phyloP scores from a whole-genome alignment of 2,329 filamentous ascomycete genomes.

The Sphaerulina vaccinii region DNA sequence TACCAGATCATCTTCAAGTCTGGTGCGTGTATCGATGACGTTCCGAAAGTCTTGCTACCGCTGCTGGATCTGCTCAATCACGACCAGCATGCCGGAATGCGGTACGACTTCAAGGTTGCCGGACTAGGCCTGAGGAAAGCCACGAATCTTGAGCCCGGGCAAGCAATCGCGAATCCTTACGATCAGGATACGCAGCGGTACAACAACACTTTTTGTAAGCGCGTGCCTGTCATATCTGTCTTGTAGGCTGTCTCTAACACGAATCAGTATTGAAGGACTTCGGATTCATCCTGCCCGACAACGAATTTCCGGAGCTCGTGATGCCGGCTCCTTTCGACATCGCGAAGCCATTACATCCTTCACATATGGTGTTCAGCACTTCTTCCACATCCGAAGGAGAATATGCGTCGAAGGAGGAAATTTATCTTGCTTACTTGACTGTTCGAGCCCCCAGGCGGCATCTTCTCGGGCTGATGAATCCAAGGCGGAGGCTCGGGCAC shows the following conservation, averaged over 20 bases:
- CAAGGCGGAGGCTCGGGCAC: background rate
- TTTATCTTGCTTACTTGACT: background rate
- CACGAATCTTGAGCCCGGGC: background rate
- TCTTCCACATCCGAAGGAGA: conserved; percentile 1
- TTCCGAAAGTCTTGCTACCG: conserved; percentile 8
- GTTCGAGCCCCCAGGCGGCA: conserved; percentile 8
- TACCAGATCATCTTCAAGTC: conserved; percentile 11
- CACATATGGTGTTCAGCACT: conserved; percentile 6
- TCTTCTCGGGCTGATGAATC: conserved; percentile 4
- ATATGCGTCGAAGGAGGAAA: conserved; percentile 6
- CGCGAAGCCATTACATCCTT: conserved; percentile 3
- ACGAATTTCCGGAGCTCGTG: conserved; percentile 4
- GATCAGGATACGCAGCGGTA: conserved; percentile 5
- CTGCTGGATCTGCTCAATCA: conserved; percentile 9
- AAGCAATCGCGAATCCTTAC: conserved; percentile 2
- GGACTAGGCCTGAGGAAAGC: conserved; percentile 6
- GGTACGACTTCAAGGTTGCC: conserved; percentile 1
- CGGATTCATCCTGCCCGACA: conserved; percentile 7
- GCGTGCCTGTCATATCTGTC: too few relatives aligned
- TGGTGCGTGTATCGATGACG: conserved; percentile 7
- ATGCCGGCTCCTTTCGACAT: background rate
- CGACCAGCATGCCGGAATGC: conserved; percentile 4
- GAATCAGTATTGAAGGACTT: conserved; percentile 9
- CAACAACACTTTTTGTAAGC: conserved; percentile 6
- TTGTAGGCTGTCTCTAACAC: too few relatives aligned